Base-by-base conservation (phyloP, 495 filamentous ascomycete species). In the Hyaloscypha finlandica region DNA sequence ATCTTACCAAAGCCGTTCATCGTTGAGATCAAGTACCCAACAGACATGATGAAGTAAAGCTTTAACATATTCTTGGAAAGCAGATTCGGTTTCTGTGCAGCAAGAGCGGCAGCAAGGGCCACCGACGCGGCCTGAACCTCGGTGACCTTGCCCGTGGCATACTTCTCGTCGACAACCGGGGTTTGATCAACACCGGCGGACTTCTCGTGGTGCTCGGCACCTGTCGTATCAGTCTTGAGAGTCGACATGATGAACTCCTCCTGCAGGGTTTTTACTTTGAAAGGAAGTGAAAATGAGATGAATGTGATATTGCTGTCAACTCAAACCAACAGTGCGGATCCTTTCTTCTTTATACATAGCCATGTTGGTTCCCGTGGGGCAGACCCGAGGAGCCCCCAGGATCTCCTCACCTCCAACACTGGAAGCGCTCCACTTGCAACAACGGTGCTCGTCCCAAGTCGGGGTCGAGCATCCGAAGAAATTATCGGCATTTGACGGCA, bases 1-100 rank as follows among this genome's bases (percentile, higher is more conserved):
- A 4, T 35, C 66, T 29, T 66, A 76, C 80, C 81, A 58, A 82
- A 84, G 61, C 81, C 81, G 73, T 81, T 83, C 76, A 83, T 79
- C 32, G 80, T 79, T 30, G 79, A 81, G 57, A 81, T 76, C 22
- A 83, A 72, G 37, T 81, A 83, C 8, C 80, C 78, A 56, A 83
- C 70, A 30, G 73, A 64, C 65, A 83, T 75, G 54, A 77, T 77
- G 19, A 74, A 39, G 60, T 81, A 83, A 14, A 83, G 74, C 77
- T 82, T 81, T 20, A 85, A 11, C 74, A 84, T 83, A 69, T 75
- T 80, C 67, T 70, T 76, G 25, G 77, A 83, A 54, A 75, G 70
- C 25, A 81, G 69, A 5, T 64, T 74, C 19, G 81, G 80, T 67
- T 82, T 82, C 68, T 79, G 73, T 64, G 74, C 70, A 33, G 75